These are phyloP conservation scores for Colletotrichum scovillei DNA, from an alignment of 2,329 filamentous ascomycete genomes.

Conservation along the genomic window DNA sequence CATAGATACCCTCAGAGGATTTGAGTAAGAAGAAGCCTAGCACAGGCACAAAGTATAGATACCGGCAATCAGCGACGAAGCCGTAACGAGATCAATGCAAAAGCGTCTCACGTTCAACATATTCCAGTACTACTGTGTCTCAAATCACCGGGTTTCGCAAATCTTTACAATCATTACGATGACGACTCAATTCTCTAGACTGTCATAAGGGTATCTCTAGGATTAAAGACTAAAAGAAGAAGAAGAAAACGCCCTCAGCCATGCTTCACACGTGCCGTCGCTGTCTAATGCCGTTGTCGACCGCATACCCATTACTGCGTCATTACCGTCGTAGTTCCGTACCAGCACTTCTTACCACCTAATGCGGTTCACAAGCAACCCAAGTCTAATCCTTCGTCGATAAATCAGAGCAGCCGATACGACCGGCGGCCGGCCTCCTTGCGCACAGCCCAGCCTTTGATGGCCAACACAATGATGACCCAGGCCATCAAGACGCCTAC, in stretches of 20 bases:
- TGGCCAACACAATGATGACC: constrained; percentile 79
- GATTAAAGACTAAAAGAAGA: background rate
- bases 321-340: background rate
- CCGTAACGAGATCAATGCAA: background rate
- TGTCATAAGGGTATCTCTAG: constrained; percentile 23
- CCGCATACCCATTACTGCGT: background rate
- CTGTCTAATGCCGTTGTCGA: background rate
- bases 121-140: background rate
- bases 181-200: background rate
- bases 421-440: constrained; percentile 47
- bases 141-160: background rate
- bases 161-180: background rate
- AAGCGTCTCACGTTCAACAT: background rate
- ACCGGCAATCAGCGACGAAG: background rate
- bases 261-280: background rate
- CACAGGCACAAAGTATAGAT: background rate
- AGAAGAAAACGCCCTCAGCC: background rate
- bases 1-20: too few species aligned
- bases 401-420: constrained; percentile 1
- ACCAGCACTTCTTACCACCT: background rate
- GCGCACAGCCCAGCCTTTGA: constrained; percentile 87
- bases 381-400: background rate
- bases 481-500: constrained; percentile 89
- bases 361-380: background rate
- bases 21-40: background rate